These are phyloP conservation scores for Pulveroboletus sp. DNA, from an alignment of 768 basidiomycete species.

Conservation along the genomic window DNA sequence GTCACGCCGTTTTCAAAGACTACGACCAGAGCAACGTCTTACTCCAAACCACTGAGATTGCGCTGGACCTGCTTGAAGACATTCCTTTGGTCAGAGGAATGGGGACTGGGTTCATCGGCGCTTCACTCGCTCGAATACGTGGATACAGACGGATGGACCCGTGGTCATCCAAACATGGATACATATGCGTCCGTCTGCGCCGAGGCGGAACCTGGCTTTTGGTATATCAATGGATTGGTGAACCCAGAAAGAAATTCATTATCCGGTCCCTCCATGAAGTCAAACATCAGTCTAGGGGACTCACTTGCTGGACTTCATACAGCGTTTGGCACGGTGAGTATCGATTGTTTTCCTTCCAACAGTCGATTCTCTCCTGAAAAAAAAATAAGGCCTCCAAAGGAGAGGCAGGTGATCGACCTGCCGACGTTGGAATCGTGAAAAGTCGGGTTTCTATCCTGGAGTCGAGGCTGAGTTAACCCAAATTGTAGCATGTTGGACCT, in stretches of 20 bases:
- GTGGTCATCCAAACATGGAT: slow-evolving; percentile 66
- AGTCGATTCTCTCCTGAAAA: slow-evolving; percentile 44
- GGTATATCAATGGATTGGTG: slow-evolving; percentile 66
- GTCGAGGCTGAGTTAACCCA: background rate
- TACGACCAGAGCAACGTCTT: slow-evolving; percentile 65
- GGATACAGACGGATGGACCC: slow-evolving; percentile 75
- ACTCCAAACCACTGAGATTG: slow-evolving; percentile 66
- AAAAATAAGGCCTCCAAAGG: slow-evolving; percentile 32
- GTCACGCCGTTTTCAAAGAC: slow-evolving; percentile 33
- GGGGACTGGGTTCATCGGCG: slow-evolving; percentile 56
- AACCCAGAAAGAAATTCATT: slow-evolving; percentile 50
- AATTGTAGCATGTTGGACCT: slow-evolving; percentile 63
- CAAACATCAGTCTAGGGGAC: slow-evolving; percentile 71
- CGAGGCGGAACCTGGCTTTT: slow-evolving; percentile 73
- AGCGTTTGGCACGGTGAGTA: slow-evolving; percentile 63
- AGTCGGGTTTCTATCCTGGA: slow-evolving; percentile 37
- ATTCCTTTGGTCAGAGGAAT: slow-evolving; percentile 51
- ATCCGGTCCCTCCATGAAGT: slow-evolving; percentile 60
- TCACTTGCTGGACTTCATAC: slow-evolving; percentile 70
- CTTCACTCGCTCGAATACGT: slow-evolving; percentile 68
- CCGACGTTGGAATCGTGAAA: slow-evolving; percentile 75
- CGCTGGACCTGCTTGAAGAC: background rate
- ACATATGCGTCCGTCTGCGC: slow-evolving; percentile 71
- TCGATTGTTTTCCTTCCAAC: background rate
- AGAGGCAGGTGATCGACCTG: slow-evolving; percentile 52